Evolutionary conservation across 345 rosid genomes (phyloP), one percentile per base, ranked within the genome.

Genomic region (Lepidium didymum): DNA sequence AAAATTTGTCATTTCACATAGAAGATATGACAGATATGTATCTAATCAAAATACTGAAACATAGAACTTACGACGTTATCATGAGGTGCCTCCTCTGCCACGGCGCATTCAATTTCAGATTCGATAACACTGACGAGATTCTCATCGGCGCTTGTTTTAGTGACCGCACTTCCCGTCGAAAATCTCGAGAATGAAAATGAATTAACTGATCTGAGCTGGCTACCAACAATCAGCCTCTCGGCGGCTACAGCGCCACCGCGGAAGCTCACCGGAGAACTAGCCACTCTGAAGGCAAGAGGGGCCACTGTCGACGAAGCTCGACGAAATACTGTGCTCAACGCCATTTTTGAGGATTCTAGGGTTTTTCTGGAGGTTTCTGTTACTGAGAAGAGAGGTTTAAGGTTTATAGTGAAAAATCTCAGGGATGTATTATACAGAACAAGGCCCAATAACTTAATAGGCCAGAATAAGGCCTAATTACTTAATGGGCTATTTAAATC

Each of bases 41-140:
- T 12, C 31, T 4, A 29, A 29, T 29, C 13, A 8, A 8, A 10
- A 16, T 35, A 52, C 14, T 3, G 18, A 15, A 34, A 40, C 3
- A 15, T 8, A 35, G 1, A 29, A 65, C 76, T 71, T 59, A 77
- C 80, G 38, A 61, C 29, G 61, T 21, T 40, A 1, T 25, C 18
- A 34, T 73, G 60, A 18, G 75, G 82, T 2, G 72, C 63, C 1
- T 37, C 53, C 27, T 78, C 82, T 21, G 59, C 47, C 64, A 76
- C 67, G 11, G 87, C 83, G 61, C 89, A 80, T 3, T 80, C 86
- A 16, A 86, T 83, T 76, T 84, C 89, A 31, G 79, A 50, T 23
- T 78, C 75, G 27, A 88, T 78, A 34, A 81, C 80, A 15, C 73
- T 63, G 36, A 82, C 38, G 7, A 88, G 77, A 29, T 43, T 79